Conservation (phyloP, 148 eudicot species). For the Gaultheria prostrata region DNA sequence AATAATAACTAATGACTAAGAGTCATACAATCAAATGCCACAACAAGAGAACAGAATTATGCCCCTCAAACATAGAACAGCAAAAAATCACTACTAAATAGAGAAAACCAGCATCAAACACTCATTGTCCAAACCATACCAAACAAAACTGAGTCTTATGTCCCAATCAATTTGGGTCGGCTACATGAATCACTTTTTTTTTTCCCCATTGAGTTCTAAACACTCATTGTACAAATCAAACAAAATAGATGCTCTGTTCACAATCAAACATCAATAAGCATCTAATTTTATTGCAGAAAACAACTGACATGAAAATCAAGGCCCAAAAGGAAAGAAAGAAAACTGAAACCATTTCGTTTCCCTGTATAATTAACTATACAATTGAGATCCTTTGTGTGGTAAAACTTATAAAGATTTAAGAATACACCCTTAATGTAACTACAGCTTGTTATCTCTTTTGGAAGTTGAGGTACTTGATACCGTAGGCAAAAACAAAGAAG, state of each 20-base stretch:
- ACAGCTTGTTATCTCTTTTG: conserved; percentile 30
- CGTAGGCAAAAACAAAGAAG: conserved; percentile 33
- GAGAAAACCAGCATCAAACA: not conserved
- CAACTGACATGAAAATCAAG: not conserved
- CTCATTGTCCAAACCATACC: not conserved
- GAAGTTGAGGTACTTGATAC: conserved; percentile 44
- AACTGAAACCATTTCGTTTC: not conserved
- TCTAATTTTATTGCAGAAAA: not conserved
- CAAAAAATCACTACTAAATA: not conserved
- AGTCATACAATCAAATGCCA: not conserved
- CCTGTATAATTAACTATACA: not conserved
- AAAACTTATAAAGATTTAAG: not conserved
- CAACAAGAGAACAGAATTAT: not conserved
- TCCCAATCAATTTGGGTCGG: too few species aligned
- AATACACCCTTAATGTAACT: not conserved
- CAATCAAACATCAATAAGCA: not conserved
- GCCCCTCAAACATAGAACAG: not conserved
- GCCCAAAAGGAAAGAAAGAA: not conserved
- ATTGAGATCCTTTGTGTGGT: not conserved
- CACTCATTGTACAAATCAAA: too few species aligned
- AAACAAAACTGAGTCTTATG: not conserved
- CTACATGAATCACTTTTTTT: too few species aligned
- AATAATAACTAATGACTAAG: too few species aligned
- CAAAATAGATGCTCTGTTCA: not conserved
- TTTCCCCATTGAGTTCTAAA: too few species aligned